Evolutionary conservation across 345 rosid genomes (phyloP), one percentile per base, ranked within the genome.

Genomic region (Lepidium africanum): DNA sequence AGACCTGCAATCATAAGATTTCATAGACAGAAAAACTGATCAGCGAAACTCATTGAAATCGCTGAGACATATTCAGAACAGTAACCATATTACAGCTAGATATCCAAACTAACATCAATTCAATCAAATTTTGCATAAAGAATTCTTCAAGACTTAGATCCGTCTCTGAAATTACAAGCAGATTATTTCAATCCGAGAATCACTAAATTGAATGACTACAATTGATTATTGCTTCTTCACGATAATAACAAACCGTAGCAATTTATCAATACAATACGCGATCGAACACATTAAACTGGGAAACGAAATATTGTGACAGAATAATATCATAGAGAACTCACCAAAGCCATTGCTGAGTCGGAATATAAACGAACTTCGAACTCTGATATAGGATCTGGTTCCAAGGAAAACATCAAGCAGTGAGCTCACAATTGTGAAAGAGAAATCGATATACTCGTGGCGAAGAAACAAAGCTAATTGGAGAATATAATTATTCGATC

Each of bases 281-380:
- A 74, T 37, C 63, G 65, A 9, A 15, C 3, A 37, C 32, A 9
- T 25, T 10, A 50, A 51, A 13, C 38, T 49, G 9, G 10, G 25
- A 32, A 50, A 60, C 16, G 17, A 3, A 53, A 15, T 32, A 2
- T n/a, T 65, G 33, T 30, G 33, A 40, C 14, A 19, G 14, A 19
- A 2, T 10, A 4, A 8, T 5, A 13, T 67, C 50, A 23, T 25
- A 36, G 65, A 71, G 12, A 51, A 62, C 92, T 89, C 75, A 89
- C 92, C 83, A 86, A 78, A 65, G 86, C 88, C 96, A 88, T 88
- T 70, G 85, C 86, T 82, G 47, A 71, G 48, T 54, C 71, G 74
- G 75, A 65, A 52, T 23, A 7, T n/a, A 12, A 3, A 56, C 55
- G 64, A 77, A 58, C 59, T 61, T 16, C 63, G 62, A 52, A 60